phyloP scores from a whole-genome alignment of 2,329 filamentous ascomycete species.

The Colletotrichum sp. region DNA sequence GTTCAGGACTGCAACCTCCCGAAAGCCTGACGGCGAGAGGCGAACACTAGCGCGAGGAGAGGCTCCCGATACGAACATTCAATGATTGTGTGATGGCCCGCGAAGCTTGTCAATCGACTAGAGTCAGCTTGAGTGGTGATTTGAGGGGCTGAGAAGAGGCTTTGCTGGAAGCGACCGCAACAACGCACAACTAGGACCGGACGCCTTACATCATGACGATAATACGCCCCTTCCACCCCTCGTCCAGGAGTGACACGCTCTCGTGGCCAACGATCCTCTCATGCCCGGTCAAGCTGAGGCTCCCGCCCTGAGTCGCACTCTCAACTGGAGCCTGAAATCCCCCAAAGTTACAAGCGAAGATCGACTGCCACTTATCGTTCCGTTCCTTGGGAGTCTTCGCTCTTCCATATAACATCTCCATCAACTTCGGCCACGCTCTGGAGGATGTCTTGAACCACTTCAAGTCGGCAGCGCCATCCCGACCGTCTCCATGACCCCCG shows the following conservation, averaged over 20 bases:
- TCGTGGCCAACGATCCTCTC: not conserved
- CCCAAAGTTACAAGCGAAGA: not conserved
- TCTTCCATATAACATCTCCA: accelerated
- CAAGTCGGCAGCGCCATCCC: too few species aligned
- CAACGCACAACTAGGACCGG: accelerated
- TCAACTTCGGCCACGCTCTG: not conserved
- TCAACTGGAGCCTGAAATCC: not conserved
- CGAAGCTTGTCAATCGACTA: not conserved
- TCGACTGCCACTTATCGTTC: not conserved
- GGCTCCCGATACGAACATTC: not conserved
- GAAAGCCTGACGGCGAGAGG: not conserved
- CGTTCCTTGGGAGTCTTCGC: not conserved
- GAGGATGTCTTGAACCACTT: not conserved
- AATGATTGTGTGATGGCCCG: not conserved
- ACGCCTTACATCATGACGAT: not conserved
- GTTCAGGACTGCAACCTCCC: not conserved
- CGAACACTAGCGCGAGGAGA: not conserved
- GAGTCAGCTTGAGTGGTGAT: not conserved
- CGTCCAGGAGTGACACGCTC: too few species aligned
- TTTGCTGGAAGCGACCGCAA: not conserved
- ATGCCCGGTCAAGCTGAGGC: not conserved
- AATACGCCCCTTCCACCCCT: not conserved
- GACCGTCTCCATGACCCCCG: not conserved
- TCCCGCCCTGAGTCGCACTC: not conserved
- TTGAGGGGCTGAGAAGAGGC: not conserved